Base-by-base conservation (phyloP, 768 basidiomycete species). In the Heimioporus sp. region DNA sequence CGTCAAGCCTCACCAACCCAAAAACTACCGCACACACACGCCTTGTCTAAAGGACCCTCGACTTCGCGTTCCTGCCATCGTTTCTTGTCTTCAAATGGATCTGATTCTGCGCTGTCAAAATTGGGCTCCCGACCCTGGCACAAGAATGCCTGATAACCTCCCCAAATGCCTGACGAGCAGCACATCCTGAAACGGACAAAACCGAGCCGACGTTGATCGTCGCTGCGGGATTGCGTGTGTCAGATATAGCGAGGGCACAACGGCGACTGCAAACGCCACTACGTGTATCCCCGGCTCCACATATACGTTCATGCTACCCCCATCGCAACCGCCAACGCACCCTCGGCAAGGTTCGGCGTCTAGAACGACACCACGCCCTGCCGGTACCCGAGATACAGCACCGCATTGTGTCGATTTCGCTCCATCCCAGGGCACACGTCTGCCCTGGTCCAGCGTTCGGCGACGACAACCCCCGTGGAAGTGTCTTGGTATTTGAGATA, bases 401-500 rank as follows among this genome's bases (percentile, higher is more conserved):
- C 92, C 12, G 93, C 97, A 68, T 88, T 95, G 72, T 98, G 94
- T 15, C 76, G 68, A 65, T 97, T 98, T 75, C 97, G 94, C 0
- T 90, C 75, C 85, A 99, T 90, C 36, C 89, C 80, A 32, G 73
- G 78, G 60, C 90, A 92, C 10, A 87, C 80, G 4, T 97, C 95
- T 21, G 96, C 79, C 64, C 90, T 92, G 10, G 94, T 96, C 19
- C 92, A 85, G 68, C 96, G 92, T 65, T 92, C 86, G 35, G 84
- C 82, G 32, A 98, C 75, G 36, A 97, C 77, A 49, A 84, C 78
- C 11, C 97, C 97, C 0, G 93, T 98, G 5, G 96, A 93, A 0
- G 92, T 95, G 65, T 99, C 97, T 73, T 96, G 93, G 72, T 98
- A 99, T 73, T 95, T 95, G 0, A 98, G 76, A 68, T 85, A 91